These are phyloP conservation scores for Salix dunnii DNA, from an alignment of 345 rosid species.

Conservation along the genomic window DNA sequence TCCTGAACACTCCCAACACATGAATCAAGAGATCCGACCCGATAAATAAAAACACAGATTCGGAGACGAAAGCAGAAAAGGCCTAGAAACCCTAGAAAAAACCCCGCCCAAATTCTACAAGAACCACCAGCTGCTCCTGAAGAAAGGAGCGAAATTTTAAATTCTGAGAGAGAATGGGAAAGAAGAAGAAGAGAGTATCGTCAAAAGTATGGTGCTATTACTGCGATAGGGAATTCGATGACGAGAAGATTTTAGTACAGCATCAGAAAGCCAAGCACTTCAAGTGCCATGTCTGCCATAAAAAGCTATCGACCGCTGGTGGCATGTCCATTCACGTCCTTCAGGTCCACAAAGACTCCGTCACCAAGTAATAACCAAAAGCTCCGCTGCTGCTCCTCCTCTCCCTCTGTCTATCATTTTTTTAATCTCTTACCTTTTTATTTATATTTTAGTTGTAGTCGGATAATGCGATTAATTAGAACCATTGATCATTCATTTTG, in stretches of 20 bases:
- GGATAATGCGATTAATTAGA: not conserved
- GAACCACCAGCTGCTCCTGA: not conserved
- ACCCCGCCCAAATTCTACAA: not conserved
- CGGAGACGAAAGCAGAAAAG: not conserved
- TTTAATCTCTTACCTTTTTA: not conserved
- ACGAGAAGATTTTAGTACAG: slow-evolving; percentile 97
- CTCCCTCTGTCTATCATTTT: not conserved
- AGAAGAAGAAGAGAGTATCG: slow-evolving; percentile 94
- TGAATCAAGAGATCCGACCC: not conserved
- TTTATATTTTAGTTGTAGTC: not conserved
- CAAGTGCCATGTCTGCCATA: slow-evolving; percentile 98
- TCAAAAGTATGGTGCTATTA: slow-evolving; percentile 97
- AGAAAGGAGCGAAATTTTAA: not conserved
- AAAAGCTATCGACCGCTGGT: slow-evolving; percentile 94
- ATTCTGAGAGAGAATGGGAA: slow-evolving; percentile 52
- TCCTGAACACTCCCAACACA: too few species aligned
- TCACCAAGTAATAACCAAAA: slow-evolving; percentile 55
- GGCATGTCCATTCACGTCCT: slow-evolving; percentile 99
- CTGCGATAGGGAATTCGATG: slow-evolving; percentile 98
- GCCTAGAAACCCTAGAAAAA: not conserved
- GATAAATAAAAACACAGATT: not conserved
- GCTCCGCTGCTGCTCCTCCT: not conserved
- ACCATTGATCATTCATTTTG: not conserved
- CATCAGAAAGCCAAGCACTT: slow-evolving; percentile 99
- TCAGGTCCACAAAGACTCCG: slow-evolving; percentile 96